A percentile compares a stretch with the other conserved stretches of the same genome.
Evolutionary conservation across 2,329 filamentous ascomycete genomes (phyloP).

Genomic region (Aspergillus chevalieri): DNA sequence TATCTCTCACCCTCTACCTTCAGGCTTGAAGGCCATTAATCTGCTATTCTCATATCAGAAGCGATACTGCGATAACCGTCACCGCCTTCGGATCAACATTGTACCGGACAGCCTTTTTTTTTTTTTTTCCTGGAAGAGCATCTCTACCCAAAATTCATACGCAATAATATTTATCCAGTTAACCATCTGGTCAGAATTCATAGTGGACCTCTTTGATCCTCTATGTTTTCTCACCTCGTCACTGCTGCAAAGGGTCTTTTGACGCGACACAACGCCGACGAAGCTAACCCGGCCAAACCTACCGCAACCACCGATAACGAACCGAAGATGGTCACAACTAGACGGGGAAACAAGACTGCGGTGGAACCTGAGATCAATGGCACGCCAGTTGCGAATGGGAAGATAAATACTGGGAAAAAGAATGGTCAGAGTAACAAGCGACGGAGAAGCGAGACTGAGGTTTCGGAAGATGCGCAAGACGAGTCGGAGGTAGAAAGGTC

Average conservation of each 20-base stretch:
- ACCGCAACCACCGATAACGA: conserved; percentile 11
- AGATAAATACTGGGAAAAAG: conserved; percentile 22
- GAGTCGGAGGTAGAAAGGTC: conserved; percentile 8
- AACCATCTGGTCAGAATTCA: conserved; percentile 1
- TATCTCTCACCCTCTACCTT: no score
- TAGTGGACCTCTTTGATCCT: conserved; percentile 9
- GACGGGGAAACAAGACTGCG: conserved; percentile 16
- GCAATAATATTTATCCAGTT: conserved; percentile 14
- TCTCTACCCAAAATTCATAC: conserved; percentile 5
- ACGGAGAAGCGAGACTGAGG: conserved; percentile 24
- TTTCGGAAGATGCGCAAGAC: conserved; percentile 12
- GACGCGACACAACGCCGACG: conserved; percentile 24
- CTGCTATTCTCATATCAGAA: no score
- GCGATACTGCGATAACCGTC: conserved; percentile 1
- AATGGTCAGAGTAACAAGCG: conserved; percentile 28
- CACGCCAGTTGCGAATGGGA: conserved; percentile 18
- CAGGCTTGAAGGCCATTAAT: no score
- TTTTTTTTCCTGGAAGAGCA: background rate
- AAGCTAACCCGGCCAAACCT: conserved; percentile 8
- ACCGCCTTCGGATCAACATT: conserved; percentile 15
- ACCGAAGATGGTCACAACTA: conserved; percentile 31
- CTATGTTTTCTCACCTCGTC: conserved; percentile 39
- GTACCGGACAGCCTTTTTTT: conserved; percentile 8
- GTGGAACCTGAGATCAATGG: conserved; percentile 11
- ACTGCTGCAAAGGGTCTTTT: conserved; percentile 39